Conservation (phyloP, 495 filamentous ascomycete species). For the Lophiotrema nucula region DNA sequence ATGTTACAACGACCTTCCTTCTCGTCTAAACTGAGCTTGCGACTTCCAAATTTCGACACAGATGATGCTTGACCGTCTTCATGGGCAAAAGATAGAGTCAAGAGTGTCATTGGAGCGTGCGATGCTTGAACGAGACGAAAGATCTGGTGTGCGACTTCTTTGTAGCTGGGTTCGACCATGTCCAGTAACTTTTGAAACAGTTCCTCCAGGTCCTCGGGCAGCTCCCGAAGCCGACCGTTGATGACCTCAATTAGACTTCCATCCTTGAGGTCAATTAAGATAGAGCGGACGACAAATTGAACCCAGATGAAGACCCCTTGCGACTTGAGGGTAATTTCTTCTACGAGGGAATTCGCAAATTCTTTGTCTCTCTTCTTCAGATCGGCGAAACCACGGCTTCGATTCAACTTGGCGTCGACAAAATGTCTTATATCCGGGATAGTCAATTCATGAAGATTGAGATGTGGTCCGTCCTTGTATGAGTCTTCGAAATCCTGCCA, state of each 20-base stretch:
- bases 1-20: conserved; percentile 8
- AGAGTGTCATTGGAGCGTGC: no score
- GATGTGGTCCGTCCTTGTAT: not conserved
- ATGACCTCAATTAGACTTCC: not conserved
- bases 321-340: conserved; percentile 7
- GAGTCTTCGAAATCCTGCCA: conserved; percentile 13
- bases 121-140: conserved; percentile 4
- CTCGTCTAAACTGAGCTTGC: not conserved
- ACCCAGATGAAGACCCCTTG: conserved; percentile 15
- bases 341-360: not conserved
- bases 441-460: conserved; percentile 4
- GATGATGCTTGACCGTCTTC: no score
- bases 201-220: conserved; percentile 7
- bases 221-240: not conserved
- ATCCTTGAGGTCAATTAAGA: conserved; percentile 5
- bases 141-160: conserved; percentile 3
- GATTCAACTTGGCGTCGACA: no score
- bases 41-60: not conserved
- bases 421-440: no score
- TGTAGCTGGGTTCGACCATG: conserved; percentile 2
- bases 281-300: conserved; percentile 8
- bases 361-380: not conserved
- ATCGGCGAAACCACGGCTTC: no score
- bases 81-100: no score
- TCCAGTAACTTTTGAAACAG: conserved; percentile 1